Base-by-base conservation (phyloP, 495 filamentous ascomycete genomes). In the Hyaloscypha hepaticicola region DNA sequence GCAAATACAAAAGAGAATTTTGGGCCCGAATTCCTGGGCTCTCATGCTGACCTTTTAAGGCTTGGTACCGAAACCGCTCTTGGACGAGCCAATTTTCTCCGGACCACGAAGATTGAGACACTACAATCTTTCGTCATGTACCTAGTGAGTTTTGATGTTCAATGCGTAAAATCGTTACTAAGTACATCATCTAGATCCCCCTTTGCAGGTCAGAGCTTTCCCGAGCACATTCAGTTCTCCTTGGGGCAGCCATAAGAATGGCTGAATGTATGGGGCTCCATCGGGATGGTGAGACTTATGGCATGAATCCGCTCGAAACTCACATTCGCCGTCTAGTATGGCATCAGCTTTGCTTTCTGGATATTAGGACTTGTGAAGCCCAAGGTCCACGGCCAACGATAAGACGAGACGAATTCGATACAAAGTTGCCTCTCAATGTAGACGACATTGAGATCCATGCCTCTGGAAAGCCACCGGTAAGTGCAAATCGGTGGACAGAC, bases 191-290 rank as follows among this genome's bases (percentile, higher is more conserved):
- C 5, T 33, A 89, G 87, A 86, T 91, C 34, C 88, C 88, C 0
- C 76, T 90, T 19, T 90, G 89, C 63, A 82, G 89, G 33, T 79
- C 77, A 14, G 85, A 90, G 71, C 79, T 92, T 22, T 90, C 88
- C 4, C 77, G 89, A 60, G 84, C 87, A 5, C 89, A 91, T 70
- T 88, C 86, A 8, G 87, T 88, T 22, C 79, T 92, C 1, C 82
- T 88, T 4, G 88, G 87, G 24, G 83, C 88, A 22, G 87, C 87
- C 11, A 86, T 90, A 24, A 77, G 89, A 33, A 83, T 91, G 73
- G 89, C 88, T 29, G 87, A 90, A 75, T 90, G 88, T 69, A 90
- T 90, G 86, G 86, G 89, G 6, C 74, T 91, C n/a, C 86, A 92
- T 71, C 78, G 87, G 1, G 90, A 93, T 68, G 87, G 86, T n/a